Evolutionary conservation across 176 grass and related monocot genomes (phyloP).

Genomic region (Cocos nucifera): DNA sequence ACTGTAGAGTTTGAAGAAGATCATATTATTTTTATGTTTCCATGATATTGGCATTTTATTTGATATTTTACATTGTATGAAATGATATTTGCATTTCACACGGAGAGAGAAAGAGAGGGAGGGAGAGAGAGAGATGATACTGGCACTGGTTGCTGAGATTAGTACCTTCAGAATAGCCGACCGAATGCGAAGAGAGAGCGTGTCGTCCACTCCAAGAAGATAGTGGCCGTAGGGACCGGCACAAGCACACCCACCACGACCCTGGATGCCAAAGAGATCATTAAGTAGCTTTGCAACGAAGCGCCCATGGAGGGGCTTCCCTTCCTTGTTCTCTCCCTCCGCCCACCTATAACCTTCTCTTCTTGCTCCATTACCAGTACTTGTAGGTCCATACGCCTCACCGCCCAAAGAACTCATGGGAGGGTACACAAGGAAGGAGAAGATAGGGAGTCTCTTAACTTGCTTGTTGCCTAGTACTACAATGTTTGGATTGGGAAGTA

Average conservation of each 20-base stretch:
- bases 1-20: too few species aligned
- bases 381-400: too few species aligned
- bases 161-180: slow-evolving; percentile 49
- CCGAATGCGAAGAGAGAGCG: slow-evolving; percentile 48
- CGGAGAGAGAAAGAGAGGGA: too few species aligned
- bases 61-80: too few species aligned
- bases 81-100: too few species aligned
- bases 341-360: background rate
- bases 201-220: slow-evolving; percentile 34
- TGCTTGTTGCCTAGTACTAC: slow-evolving; percentile 50
- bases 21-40: too few species aligned
- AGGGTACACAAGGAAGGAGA: slow-evolving; percentile 66
- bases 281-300: slow-evolving; percentile 57
- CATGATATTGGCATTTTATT: too few species aligned
- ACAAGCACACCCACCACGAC: slow-evolving; percentile 66
- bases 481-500: slow-evolving; percentile 28
- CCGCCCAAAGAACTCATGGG: too few species aligned
- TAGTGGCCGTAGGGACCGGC: slow-evolving; percentile 61
- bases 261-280: slow-evolving; percentile 81
- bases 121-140: too few species aligned
- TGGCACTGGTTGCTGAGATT: too few species aligned
- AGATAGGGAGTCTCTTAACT: slow-evolving; percentile 40
- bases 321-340: background rate
- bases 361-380: too few species aligned
- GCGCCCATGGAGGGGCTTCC: slow-evolving; percentile 51